Evolutionary conservation across 2,329 filamentous ascomycete genomes (phyloP).

Genomic region (Teratosphaeria destructans): DNA sequence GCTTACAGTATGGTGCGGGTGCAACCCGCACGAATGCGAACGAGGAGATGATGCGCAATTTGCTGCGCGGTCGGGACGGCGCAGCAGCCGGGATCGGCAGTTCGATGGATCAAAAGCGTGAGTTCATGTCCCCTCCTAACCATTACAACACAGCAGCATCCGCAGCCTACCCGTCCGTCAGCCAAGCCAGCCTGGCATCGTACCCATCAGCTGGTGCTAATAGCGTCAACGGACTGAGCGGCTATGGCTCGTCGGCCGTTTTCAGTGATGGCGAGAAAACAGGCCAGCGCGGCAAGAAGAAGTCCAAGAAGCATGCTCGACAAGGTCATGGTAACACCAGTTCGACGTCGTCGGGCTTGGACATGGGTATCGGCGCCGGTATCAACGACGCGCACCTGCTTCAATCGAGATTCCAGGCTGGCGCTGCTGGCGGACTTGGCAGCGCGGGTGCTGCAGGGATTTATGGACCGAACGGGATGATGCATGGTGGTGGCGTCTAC

Average conservation of each 20-base stretch:
- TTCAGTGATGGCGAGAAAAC: constrained; percentile 8
- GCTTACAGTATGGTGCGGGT: constrained; percentile 50
- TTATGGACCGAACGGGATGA: constrained; percentile 14
- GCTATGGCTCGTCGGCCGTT: constrained; percentile 4
- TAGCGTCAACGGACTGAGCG: background rate
- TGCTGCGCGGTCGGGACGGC: constrained; percentile 49
- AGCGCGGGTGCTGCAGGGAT: constrained; percentile 8
- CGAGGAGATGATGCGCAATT: constrained; percentile 68
- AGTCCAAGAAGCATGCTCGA: constrained; percentile 9
- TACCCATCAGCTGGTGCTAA: background rate
- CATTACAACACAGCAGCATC: constrained; percentile 80
- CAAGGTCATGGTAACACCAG: constrained; percentile 5
- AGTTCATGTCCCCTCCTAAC: constrained; percentile 15
- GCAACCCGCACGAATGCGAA: constrained; percentile 56
- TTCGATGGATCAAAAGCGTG: constrained; percentile 19
- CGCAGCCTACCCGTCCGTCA: constrained; percentile 29
- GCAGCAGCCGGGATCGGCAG: constrained; percentile 45
- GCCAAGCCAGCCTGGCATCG: background rate
- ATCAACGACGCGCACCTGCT: constrained; percentile 6
- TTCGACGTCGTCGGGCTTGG: constrained; percentile 5
- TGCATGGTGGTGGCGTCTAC: constrained; percentile 19
- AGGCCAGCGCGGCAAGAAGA: constrained; percentile 9
- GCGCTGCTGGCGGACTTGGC: constrained; percentile 3
- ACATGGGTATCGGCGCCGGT: background rate
- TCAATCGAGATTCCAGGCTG: constrained; percentile 12